phyloP scores from a whole-genome alignment of 140 eudicot species.

The Stevia rebaudiana region DNA sequence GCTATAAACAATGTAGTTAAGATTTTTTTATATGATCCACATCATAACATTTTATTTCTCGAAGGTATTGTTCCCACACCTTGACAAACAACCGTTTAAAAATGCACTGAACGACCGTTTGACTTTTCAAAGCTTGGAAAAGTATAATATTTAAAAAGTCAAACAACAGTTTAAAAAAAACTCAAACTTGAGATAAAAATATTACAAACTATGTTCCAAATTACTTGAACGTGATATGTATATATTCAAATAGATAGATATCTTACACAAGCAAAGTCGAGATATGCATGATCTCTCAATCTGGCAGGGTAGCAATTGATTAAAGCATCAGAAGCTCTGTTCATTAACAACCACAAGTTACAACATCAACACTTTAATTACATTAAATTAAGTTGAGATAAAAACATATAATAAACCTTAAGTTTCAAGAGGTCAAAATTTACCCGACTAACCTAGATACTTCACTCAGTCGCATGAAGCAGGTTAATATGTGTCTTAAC shows the following conservation, averaged over 20 bases:
- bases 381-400: background rate
- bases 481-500: conserved; percentile 34
- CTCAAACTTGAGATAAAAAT: too few relatives aligned
- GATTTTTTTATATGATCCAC: too few relatives aligned
- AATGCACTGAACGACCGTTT: too few relatives aligned
- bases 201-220: too few relatives aligned
- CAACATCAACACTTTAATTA: background rate
- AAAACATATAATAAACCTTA: background rate
- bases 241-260: background rate
- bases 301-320: conserved; percentile 26
- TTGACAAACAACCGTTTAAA: too few relatives aligned
- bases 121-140: too few relatives aligned
- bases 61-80: too few relatives aligned
- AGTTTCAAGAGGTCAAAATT: conserved; percentile 23
- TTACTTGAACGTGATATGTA: background rate
- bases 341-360: conserved; percentile 18
- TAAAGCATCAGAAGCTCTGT: conserved; percentile 36
- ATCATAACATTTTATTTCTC: too few relatives aligned
- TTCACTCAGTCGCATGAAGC: conserved; percentile 34
- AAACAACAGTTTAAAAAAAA: too few relatives aligned
- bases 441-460: conserved; percentile 46
- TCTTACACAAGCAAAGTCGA: conserved; percentile 39
- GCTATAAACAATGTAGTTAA: too few relatives aligned
- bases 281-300: conserved; percentile 27
- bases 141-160: too few relatives aligned